Conservation (phyloP, 2,329 filamentous ascomycete genomes). For the Neofusicoccum cordaticola region DNA sequence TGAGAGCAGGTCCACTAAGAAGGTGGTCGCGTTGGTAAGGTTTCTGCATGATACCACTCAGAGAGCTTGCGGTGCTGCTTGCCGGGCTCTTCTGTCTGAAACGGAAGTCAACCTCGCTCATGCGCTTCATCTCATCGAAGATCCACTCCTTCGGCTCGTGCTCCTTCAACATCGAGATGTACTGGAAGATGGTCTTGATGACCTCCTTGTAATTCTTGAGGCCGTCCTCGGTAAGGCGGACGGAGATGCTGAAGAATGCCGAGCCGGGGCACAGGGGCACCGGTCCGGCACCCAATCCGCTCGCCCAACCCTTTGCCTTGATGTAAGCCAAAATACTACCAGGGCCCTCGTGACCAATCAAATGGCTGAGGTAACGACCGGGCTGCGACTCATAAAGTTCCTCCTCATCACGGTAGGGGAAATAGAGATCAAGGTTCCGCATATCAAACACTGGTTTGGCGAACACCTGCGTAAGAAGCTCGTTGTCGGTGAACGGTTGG, state of each 20-base stretch:
- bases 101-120: slow-evolving; percentile 91
- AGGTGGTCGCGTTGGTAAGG: slow-evolving; percentile 83
- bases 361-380: slow-evolving; percentile 79
- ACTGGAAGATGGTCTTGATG: slow-evolving; percentile 82
- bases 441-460: slow-evolving; percentile 91
- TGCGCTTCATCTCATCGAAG: slow-evolving; percentile 83
- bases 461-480: slow-evolving; percentile 71
- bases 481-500: slow-evolving; percentile 57
- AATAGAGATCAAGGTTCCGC: slow-evolving; percentile 73
- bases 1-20: slow-evolving; percentile 72
- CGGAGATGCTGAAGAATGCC: slow-evolving; percentile 73
- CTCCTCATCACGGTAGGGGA: slow-evolving; percentile 84
- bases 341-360: slow-evolving; percentile 89
- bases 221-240: slow-evolving; percentile 81
- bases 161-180: slow-evolving; percentile 81
- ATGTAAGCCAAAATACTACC: slow-evolving; percentile 88
- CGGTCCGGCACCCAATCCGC: slow-evolving; percentile 73
- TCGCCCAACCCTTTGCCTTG: slow-evolving; percentile 88
- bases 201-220: slow-evolving; percentile 79
- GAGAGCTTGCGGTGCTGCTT: slow-evolving; percentile 81
- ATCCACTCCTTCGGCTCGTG: slow-evolving; percentile 86
- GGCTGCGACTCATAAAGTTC: slow-evolving; percentile 75
- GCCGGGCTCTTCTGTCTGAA: slow-evolving; percentile 92
- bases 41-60: slow-evolving; percentile 88
- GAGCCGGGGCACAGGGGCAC: slow-evolving; percentile 76